Base-by-base conservation (phyloP, 495 filamentous ascomycete species). In the Podospora pseudocomata region DNA sequence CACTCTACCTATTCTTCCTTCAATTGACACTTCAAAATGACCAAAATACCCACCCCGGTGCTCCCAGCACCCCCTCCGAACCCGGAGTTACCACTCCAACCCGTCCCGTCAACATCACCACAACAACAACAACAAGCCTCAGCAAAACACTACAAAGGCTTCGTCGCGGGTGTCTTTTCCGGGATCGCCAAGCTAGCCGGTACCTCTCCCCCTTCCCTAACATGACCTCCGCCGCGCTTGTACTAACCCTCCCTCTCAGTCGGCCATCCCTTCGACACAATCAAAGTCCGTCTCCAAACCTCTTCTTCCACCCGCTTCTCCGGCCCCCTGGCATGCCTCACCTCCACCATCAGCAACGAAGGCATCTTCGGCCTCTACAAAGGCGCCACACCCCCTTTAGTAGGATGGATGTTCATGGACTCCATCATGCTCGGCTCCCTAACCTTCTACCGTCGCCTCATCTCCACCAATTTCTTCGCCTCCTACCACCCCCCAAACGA, bases 341-440 rank as follows among this genome's bases (percentile, higher is more conserved):
- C 91, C 54, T 89, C 91, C 71, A 97, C 92, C 16, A 54, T 96
- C 58, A 86, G 89, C 56, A 89, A 92, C 74, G 93, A 97, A 76
- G 92, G 92, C 16, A 76, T 94, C 34, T 76, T 79, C 26, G 93
- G 91, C 18, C 79, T 97, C 20, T 97, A 97, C 81, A 97, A 97
- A 77, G 93, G 91, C 74, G 93, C 94, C 16, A 92, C 91, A 4
- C 94, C 94, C 53, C 94, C 93, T 56, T 80, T 97, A 63, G 86
- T 97, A 67, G 95, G 95, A 68, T 99, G 94, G 94, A 97, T 97
- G 92, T 90, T 94, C 76, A 97, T 98, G 94, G 94, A 98, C 79
- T 91, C 87, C 67, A 80, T 97, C 58, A 97, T 97, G 95, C 86
- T 99, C 49, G 95, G 95, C 23, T 94, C 91, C 19, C 83, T 99